These are phyloP conservation scores for Microcyclospora pomicola DNA, from an alignment of 2,329 filamentous ascomycete species.

Conservation along the genomic window DNA sequence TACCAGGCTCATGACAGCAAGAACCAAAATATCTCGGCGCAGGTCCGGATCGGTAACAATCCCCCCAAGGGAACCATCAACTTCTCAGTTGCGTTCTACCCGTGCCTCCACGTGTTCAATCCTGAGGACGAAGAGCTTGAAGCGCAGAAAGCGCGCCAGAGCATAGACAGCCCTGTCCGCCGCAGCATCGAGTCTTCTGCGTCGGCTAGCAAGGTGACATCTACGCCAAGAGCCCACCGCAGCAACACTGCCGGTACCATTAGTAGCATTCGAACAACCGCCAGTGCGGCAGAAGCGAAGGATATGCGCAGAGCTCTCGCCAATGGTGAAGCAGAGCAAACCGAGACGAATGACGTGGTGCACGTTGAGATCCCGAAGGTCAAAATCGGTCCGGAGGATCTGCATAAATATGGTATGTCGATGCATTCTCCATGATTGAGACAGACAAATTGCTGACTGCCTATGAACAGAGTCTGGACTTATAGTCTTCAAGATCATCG, in stretches of 20 bases:
- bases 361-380: constrained; percentile 58
- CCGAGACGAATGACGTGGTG: constrained; percentile 27
- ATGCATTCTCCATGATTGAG: not conserved
- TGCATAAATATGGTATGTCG: constrained; percentile 56
- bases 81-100: constrained; percentile 82
- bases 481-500: constrained; percentile 85
- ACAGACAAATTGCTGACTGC: constrained; percentile 20
- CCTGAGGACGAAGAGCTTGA: constrained; percentile 66
- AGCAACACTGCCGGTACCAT: constrained; percentile 27
- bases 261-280: constrained; percentile 24
- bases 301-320: constrained; percentile 33
- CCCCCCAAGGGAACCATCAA: constrained; percentile 65
- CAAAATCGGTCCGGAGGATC: constrained; percentile 62
- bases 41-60: constrained; percentile 61
- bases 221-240: constrained; percentile 5
- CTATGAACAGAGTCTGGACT: constrained; percentile 60
- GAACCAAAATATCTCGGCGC: constrained; percentile 44
- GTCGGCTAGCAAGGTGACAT: not conserved
- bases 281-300: constrained; percentile 20
- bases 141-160: constrained; percentile 9
- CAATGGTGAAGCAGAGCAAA: constrained; percentile 33
- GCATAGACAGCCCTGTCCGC: constrained; percentile 7
- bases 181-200: constrained; percentile 7
- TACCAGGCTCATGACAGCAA: constrained; percentile 70
- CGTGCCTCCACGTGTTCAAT: constrained; percentile 73